These are phyloP conservation scores for Exophiala viscosa DNA, from an alignment of 2,329 filamentous ascomycete species.

Conservation along the genomic window DNA sequence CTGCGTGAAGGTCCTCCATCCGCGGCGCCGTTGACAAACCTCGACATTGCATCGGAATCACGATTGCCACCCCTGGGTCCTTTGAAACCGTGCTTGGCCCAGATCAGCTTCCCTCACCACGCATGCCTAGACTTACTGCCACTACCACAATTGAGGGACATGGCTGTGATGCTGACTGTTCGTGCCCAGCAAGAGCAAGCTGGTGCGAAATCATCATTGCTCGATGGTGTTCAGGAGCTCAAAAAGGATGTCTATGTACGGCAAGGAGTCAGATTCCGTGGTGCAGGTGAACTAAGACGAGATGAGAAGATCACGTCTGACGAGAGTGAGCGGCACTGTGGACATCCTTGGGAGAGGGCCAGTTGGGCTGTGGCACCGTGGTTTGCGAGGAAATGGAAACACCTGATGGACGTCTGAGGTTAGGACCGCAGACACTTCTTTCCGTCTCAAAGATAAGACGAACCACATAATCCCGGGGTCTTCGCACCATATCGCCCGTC, in stretches of 20 bases:
- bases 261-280: slow-evolving; percentile 12
- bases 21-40: neutral
- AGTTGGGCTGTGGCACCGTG: slow-evolving; percentile 12
- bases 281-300: slow-evolving; percentile 1
- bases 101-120: slow-evolving; percentile 11
- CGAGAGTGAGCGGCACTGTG: slow-evolving; percentile 6
- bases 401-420: slow-evolving; percentile 1
- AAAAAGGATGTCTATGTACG: slow-evolving; percentile 12
- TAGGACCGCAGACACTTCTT: too few species aligned
- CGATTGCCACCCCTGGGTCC: neutral
- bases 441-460: too few species aligned
- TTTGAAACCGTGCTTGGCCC: slow-evolving; percentile 8
- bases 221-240: slow-evolving; percentile 6
- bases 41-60: neutral
- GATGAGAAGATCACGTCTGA: slow-evolving; percentile 6
- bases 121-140: slow-evolving; percentile 10
- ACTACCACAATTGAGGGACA: slow-evolving; percentile 7
- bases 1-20: neutral
- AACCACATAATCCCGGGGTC: too few species aligned
- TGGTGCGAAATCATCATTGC: neutral
- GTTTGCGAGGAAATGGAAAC: slow-evolving; percentile 12
- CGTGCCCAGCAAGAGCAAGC: neutral
- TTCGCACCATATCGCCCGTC: too few species aligned
- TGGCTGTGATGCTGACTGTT: slow-evolving; percentile 7
- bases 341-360: slow-evolving; percentile 9